Base-by-base conservation (phyloP, 176 grass and related monocot species). In the Triticum monococcum region DNA sequence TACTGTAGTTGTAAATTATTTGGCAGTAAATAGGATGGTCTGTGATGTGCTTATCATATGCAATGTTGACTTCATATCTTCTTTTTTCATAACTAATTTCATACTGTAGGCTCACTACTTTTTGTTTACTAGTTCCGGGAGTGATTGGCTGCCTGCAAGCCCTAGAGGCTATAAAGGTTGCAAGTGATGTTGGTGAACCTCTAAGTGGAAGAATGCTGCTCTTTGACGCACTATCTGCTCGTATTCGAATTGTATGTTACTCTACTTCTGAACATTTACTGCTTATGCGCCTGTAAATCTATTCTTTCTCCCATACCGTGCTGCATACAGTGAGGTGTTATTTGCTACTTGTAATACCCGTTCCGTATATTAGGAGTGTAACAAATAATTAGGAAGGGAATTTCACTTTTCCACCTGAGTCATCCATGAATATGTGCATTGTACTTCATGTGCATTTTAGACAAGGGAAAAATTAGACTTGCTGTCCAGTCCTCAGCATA, bases 61-160 rank as follows among this genome's bases (percentile, higher is more conserved):
- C 33, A 74, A 13, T 66, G 20, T 59, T 30, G 37, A 24, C 38
- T 85, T 77, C 28, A 43, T 79, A 74, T 45, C 81, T 91, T 22
- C 30, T 83, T 61, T 65, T 18, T 35, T 9, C 31, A 60, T 81
- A 60, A 31, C 56, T 73, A 45, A 5, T 65, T 84, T 86, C 11
- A 9, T 68, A 84, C 80, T 85, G 41, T 83, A 12, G 12, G 64
- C 71, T 73, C 66, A 86, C 26, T 79, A 24, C 33, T 82, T 75
- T 88, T 87, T 68, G 23, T 83, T 93, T 8, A 80, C 37, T 82
- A 99, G 97, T 96, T 84, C 97, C 92, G 5, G 97, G 97, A 68
- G 90, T 94, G 71, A 96, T 99, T 88, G 94, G 97, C 64, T 99
- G 94, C 85, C 76, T 99, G 75, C 97, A 99, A 92, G 97, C 97